These are phyloP conservation scores for Fusarium euwallaceae DNA, from an alignment of 2,329 filamentous ascomycete genomes.

Conservation along the genomic window DNA sequence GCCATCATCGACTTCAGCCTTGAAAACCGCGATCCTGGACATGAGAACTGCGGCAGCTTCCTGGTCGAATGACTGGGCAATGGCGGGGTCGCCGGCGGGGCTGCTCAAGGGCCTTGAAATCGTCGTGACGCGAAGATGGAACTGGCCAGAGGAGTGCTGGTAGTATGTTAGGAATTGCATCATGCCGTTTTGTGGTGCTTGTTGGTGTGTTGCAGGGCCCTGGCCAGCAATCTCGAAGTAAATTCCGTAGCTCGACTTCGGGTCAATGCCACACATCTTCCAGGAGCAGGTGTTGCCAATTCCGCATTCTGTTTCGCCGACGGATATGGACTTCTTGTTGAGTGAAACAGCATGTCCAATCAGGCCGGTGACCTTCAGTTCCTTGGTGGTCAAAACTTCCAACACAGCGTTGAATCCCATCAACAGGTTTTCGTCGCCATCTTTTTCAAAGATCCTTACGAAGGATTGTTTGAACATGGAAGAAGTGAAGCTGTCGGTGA, in stretches of 20 bases:
- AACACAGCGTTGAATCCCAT: conserved; percentile 99
- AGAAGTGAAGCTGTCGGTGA: conserved; percentile 98
- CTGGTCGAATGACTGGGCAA: conserved; percentile 97
- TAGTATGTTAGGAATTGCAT: conserved; percentile 99
- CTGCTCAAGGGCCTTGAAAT: conserved; percentile 92
- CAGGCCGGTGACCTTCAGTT: conserved; percentile 96
- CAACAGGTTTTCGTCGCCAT: conserved; percentile 90
- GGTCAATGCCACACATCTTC: conserved; percentile 99
- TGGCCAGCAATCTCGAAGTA: conserved; percentile 99
- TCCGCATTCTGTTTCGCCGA: conserved; percentile 97
- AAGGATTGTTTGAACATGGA: conserved; percentile 99
- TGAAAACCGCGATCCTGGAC: conserved; percentile 99
- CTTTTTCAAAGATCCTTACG: conserved; percentile 96
- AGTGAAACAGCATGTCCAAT: conserved; percentile 97
- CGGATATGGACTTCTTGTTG: conserved; percentile 97
- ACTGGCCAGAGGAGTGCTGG: conserved; percentile 96
- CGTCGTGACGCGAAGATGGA: conserved; percentile 95
- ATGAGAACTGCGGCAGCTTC: conserved; percentile 97
- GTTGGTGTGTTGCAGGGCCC: conserved; percentile 87
- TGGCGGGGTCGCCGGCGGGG: conserved; percentile 91
- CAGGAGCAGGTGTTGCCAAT: conserved; percentile 99
- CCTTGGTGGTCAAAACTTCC: conserved; percentile 96
- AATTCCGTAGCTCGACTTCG: conserved; percentile 91
- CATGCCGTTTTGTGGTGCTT: conserved; percentile 90
- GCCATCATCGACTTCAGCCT: conserved; percentile 97